Percentiles rank a stretch among this genome's conserved stretches.
Conservation (phyloP, 192 early-diverging fungal genomes). For the Powellomyces hirtus region DNA sequence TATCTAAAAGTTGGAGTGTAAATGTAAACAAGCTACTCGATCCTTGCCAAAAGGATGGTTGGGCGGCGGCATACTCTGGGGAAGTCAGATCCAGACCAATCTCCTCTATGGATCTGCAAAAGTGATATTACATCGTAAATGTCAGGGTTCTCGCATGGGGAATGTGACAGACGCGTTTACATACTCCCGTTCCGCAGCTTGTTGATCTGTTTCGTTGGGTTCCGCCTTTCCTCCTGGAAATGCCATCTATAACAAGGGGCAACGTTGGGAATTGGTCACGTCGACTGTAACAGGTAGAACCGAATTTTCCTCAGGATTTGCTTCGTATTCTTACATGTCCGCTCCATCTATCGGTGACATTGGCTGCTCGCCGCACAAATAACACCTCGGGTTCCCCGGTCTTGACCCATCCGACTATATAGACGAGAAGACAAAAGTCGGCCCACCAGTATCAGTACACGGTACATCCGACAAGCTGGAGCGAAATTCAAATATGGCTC, state of each 20-base stretch:
- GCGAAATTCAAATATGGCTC: no score
- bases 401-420: slow-evolving; percentile 22
- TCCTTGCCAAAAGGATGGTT: neutral
- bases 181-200: slow-evolving; percentile 31
- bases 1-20: slow-evolving; percentile 5
- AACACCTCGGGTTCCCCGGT: slow-evolving; percentile 21
- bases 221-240: slow-evolving; percentile 35
- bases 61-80: neutral
- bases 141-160: no score
- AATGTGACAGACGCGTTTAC: neutral
- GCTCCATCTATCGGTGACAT: slow-evolving; percentile 28
- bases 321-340: slow-evolving; percentile 30
- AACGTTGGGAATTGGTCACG: neutral
- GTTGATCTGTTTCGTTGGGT: slow-evolving; percentile 26
- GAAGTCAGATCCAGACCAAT: slow-evolving; percentile 25
- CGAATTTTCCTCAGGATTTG: no score
- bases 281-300: neutral
- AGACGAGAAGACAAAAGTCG: no score
- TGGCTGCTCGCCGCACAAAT: slow-evolving; percentile 22
- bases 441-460: no score
- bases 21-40: no score
- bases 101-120: slow-evolving; percentile 22
- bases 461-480: no score
- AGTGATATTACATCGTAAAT: no score
- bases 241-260: slow-evolving; percentile 19